These are phyloP conservation scores for Neonectria hederae DNA, from an alignment of 2,329 filamentous ascomycete species.

Conservation along the genomic window DNA sequence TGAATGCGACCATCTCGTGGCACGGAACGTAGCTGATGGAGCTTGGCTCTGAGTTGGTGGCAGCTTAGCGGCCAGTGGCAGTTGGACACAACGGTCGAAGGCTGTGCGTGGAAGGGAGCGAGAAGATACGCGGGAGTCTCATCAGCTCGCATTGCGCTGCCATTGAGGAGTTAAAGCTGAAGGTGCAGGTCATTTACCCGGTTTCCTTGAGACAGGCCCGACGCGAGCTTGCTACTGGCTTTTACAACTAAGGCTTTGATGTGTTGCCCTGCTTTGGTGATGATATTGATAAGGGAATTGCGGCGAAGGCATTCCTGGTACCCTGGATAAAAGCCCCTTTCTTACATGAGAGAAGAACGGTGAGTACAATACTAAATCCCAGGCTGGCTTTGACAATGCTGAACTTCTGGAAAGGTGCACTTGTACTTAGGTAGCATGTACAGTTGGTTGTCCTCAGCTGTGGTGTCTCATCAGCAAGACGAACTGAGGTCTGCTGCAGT, in stretches of 20 bases:
- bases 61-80: neutral
- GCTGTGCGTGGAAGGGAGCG: neutral
- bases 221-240: neutral
- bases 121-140: neutral
- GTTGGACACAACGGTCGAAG: neutral
- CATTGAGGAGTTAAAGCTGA: constrained; percentile 10
- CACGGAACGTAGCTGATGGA: neutral
- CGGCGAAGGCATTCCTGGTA: neutral
- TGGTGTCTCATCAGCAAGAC: neutral
- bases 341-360: neutral
- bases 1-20: neutral
- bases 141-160: neutral
- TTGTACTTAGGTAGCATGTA: too few relatives aligned
- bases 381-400: neutral
- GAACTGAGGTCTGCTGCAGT: neutral
- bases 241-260: neutral
- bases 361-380: neutral
- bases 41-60: constrained; percentile 6
- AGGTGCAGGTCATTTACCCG: neutral
- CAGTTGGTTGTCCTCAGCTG: neutral
- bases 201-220: neutral
- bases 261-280: neutral
- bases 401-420: neutral
- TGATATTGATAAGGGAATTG: too few relatives aligned
- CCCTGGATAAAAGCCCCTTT: neutral